A percentile compares a stretch with the other conserved stretches of the same genome.
Evolutionary conservation across 306 rosid species (phyloP).

Genomic region (Ormosia semicastrata): DNA sequence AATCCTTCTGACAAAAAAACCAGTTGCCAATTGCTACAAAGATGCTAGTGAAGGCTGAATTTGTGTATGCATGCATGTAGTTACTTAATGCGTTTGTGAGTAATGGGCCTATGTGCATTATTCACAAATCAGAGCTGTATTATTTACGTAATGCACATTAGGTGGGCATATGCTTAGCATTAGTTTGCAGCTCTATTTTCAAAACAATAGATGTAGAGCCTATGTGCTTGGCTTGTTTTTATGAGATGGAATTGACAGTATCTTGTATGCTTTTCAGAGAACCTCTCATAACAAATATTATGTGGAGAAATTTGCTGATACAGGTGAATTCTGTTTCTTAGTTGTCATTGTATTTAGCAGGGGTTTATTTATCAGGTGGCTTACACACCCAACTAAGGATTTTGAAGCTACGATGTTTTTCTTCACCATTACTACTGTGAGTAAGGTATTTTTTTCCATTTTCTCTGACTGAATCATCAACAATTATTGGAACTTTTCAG

Average conservation of each 20-base stretch:
- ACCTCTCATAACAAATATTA: constrained; percentile 88
- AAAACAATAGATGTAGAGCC: neutral
- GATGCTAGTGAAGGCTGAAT: neutral
- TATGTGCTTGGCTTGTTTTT: constrained; percentile 1
- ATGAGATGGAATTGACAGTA: constrained; percentile 21
- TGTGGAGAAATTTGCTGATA: constrained; percentile 96
- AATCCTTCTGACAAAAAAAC: neutral
- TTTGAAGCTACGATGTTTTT: neutral
- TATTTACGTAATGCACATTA: neutral
- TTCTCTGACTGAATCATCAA: neutral
- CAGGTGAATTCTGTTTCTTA: constrained; percentile 57
- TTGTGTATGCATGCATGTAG: neutral
- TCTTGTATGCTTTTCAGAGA: constrained; percentile 56
- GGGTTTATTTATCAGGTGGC: constrained; percentile 18
- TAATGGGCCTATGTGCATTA: neutral
- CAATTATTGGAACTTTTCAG: constrained; percentile 43
- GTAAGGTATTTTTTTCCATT: neutral
- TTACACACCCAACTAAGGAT: neutral
- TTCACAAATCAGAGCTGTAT: neutral
- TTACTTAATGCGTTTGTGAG: neutral
- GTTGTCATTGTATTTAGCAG: neutral
- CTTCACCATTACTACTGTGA: neutral
- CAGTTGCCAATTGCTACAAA: neutral
- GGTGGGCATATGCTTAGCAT: neutral
- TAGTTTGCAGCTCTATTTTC: neutral